phyloP scores from a whole-genome alignment of 2,329 filamentous ascomycete species.

The Sporothrix protearum region DNA sequence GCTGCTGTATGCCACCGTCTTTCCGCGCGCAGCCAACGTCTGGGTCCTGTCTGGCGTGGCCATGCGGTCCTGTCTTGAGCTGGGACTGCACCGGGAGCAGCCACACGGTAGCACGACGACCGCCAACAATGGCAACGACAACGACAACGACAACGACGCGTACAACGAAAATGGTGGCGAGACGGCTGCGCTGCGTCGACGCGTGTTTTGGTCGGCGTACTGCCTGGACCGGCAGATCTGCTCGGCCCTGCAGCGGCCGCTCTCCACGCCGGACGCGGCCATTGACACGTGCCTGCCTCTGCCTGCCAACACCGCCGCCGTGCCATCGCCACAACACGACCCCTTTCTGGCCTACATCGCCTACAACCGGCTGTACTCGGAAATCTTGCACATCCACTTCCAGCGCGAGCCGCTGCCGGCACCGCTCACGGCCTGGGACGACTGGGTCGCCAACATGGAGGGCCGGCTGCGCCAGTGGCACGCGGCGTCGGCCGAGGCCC shows the following conservation, averaged over 20 bases:
- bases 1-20: conserved; percentile 27
- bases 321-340: too few species aligned
- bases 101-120: too few species aligned
- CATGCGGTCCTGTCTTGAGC: conserved; percentile 27
- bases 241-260: conserved; percentile 25
- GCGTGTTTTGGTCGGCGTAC: conserved; percentile 27
- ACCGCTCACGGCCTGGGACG: conserved; percentile 23
- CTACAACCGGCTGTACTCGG: conserved; percentile 24
- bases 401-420: conserved; percentile 24
- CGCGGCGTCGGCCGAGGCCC: too few species aligned
- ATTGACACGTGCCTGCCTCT: too few species aligned
- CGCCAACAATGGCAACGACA: too few species aligned
- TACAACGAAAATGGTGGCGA: too few species aligned
- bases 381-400: conserved; percentile 28
- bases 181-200: conserved; percentile 23
- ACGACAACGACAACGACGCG: too few species aligned
- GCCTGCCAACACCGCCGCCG: too few species aligned
- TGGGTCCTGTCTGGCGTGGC: conserved; percentile 28
- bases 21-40: conserved; percentile 27
- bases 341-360: conserved; percentile 21
- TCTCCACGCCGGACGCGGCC: conserved; percentile 24
- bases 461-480: conserved; percentile 21
- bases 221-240: conserved; percentile 28
- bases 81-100: conserved; percentile 25
- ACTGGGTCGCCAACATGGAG: conserved; percentile 26